Evolutionary conservation across 371 early-diverging fungal genomes (phyloP).

Genomic region (Mucor sp.): DNA sequence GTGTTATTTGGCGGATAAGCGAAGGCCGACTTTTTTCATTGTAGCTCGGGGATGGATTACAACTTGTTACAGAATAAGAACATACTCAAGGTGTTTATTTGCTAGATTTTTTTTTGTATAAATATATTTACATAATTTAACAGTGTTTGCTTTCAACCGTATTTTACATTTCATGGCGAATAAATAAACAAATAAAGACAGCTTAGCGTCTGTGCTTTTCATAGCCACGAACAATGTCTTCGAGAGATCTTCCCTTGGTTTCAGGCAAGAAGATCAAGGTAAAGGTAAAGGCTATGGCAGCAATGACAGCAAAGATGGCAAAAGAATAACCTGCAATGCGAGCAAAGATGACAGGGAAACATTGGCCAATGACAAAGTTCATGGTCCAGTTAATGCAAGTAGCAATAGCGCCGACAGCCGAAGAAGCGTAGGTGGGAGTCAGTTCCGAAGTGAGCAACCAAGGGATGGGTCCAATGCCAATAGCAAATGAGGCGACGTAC

Average conservation of each 20-base stretch:
- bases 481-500: slow-evolving; percentile 84
- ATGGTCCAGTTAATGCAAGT: slow-evolving; percentile 66
- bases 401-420: slow-evolving; percentile 54
- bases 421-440: slow-evolving; percentile 67
- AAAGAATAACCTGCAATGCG: slow-evolving; percentile 22
- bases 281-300: slow-evolving; percentile 27
- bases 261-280: slow-evolving; percentile 71
- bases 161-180: not conserved
- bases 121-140: too few species aligned
- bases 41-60: too few species aligned
- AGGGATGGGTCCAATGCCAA: slow-evolving; percentile 86
- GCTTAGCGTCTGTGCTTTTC: not conserved
- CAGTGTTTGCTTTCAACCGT: too few species aligned
- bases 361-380: slow-evolving; percentile 30
- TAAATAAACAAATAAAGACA: not conserved
- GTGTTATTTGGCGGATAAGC: too few species aligned
- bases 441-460: slow-evolving; percentile 79
- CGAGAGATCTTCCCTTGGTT: slow-evolving; percentile 70
- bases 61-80: too few species aligned
- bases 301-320: slow-evolving; percentile 28
- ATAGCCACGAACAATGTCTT: slow-evolving; percentile 48
- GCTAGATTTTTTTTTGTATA: too few species aligned
- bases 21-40: too few species aligned
- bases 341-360: slow-evolving; percentile 23
- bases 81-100: too few species aligned